These are phyloP conservation scores for Sphaerulina musiva DNA, from an alignment of 2,329 filamentous ascomycete genomes.

Conservation along the genomic window DNA sequence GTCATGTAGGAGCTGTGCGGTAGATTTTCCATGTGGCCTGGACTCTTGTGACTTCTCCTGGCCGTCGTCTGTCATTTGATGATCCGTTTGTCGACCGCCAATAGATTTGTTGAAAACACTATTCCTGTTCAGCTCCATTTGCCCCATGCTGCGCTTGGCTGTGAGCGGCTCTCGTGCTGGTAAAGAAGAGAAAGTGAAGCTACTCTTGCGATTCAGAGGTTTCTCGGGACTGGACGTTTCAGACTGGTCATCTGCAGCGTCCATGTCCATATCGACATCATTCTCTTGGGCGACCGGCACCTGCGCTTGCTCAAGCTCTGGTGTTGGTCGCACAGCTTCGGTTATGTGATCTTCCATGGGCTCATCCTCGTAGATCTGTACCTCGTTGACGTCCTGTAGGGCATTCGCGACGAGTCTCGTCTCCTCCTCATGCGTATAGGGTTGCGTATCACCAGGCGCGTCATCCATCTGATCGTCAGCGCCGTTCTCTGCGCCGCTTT, in stretches of 20 bases:
- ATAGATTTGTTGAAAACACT: slow-evolving; percentile 70
- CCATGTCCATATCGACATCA: slow-evolving; percentile 34
- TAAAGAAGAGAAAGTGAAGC: slow-evolving; percentile 85
- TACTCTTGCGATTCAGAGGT: slow-evolving; percentile 81
- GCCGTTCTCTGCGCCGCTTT: slow-evolving; percentile 21
- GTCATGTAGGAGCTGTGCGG: slow-evolving; percentile 88
- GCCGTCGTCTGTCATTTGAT: slow-evolving; percentile 51
- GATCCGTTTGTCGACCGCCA: slow-evolving; percentile 57
- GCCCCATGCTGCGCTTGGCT: slow-evolving; percentile 75
- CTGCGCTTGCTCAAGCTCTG: slow-evolving; percentile 21
- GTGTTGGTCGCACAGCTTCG: slow-evolving; percentile 17
- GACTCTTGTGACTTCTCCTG: slow-evolving; percentile 39
- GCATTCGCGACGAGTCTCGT: slow-evolving; percentile 25
- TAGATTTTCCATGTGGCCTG: slow-evolving; percentile 70
- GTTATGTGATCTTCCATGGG: slow-evolving; percentile 10
- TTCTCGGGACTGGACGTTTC: slow-evolving; percentile 62
- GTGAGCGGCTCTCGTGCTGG: slow-evolving; percentile 83
- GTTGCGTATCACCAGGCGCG: slow-evolving; percentile 12
- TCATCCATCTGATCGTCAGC: slow-evolving; percentile 17
- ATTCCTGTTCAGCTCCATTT: slow-evolving; percentile 58
- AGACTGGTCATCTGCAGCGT: slow-evolving; percentile 40
- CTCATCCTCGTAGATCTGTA: slow-evolving; percentile 16
- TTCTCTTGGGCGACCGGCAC: slow-evolving; percentile 25
- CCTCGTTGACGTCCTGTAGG: slow-evolving; percentile 20
- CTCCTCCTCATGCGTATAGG: slow-evolving; percentile 15